Percentiles rank a stretch among this genome's conserved stretches.
Conservation (phyloP, 2,329 filamentous ascomycete genomes). For the Fusarium buharicum region DNA sequence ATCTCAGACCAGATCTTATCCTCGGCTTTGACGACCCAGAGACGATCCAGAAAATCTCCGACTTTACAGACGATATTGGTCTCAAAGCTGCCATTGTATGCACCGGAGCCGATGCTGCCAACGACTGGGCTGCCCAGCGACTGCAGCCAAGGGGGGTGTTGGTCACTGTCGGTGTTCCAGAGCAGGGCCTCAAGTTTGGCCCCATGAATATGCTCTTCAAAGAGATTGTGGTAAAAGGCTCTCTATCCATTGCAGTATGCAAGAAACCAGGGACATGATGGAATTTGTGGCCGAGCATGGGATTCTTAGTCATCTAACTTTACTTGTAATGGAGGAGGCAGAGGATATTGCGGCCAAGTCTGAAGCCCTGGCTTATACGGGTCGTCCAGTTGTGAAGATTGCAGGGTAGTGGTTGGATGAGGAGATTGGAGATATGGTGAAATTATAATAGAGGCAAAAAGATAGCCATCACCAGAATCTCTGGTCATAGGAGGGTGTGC, state of each 20-base stretch:
- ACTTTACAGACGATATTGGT: conserved; percentile 30
- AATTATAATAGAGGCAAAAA: no score
- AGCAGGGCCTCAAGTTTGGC: conserved; percentile 33
- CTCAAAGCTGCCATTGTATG: conserved; percentile 31
- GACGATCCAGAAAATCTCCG: conserved; percentile 15
- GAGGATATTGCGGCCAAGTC: conserved; percentile 18
- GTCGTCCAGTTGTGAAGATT: conserved; percentile 26
- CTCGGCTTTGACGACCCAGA: conserved; percentile 15
- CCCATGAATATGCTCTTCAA: conserved; percentile 26
- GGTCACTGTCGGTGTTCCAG: conserved; percentile 31
- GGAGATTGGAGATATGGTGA: no score
- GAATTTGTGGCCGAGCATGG: conserved; percentile 20
- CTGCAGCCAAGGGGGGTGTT: conserved; percentile 26
- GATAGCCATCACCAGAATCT: no score
- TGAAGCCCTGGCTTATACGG: conserved; percentile 9
- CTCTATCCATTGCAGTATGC: conserved; percentile 28
- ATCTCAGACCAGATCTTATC: conserved; percentile 31
- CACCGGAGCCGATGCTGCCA: conserved; percentile 25
- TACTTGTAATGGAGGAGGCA: conserved; percentile 28
- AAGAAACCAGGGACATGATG: conserved; percentile 28
- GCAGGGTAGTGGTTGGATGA: background rate
- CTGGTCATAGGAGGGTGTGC: no score
- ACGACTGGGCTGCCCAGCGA: conserved; percentile 30
- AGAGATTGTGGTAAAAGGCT: conserved; percentile 31
- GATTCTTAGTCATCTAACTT: conserved; percentile 22